Conservation (phyloP, 208 protist species). For the Wallacemonas sp. region DNA sequence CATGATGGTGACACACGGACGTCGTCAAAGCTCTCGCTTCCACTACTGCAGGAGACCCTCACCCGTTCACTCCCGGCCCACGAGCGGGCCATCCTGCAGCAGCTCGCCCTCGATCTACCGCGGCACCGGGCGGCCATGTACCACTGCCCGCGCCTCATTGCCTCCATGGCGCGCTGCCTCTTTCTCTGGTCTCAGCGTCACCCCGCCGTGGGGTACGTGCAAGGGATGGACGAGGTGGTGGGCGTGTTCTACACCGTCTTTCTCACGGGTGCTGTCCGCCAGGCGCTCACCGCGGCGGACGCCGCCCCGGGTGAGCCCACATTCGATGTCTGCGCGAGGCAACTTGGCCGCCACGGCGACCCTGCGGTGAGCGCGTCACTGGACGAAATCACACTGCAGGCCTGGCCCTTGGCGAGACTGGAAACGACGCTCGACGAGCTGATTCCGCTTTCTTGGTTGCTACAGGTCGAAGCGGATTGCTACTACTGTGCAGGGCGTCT, state of each 20-base stretch:
- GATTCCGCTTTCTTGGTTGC: constrained; percentile 18
- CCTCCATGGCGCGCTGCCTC: constrained; percentile 82
- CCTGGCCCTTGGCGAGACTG: constrained; percentile 1
- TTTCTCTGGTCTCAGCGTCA: constrained; percentile 94
- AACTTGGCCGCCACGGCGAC: background rate
- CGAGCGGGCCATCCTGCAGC: constrained; percentile 56
- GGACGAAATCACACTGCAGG: background rate
- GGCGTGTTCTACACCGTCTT: constrained; percentile 92
- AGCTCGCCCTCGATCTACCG: constrained; percentile 78
- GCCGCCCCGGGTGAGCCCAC: background rate
- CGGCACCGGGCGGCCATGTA: constrained; percentile 68
- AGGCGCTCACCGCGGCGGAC: constrained; percentile 3
- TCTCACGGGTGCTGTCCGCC: constrained; percentile 53
- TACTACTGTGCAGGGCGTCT: constrained; percentile 90
- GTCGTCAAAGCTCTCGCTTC: background rate
- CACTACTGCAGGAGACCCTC: background rate
- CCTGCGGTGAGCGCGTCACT: background rate
- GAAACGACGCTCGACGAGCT: constrained; percentile 20
- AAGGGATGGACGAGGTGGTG: constrained; percentile 95
- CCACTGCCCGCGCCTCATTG: constrained; percentile 31
- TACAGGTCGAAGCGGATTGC: constrained; percentile 89
- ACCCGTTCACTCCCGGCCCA: constrained; percentile 29
- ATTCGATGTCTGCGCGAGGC: background rate
- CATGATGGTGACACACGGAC: too few species aligned
- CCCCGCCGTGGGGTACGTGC: constrained; percentile 94